phyloP scores from a whole-genome alignment of 768 basidiomycete genomes.

The Suillus clintonianus region DNA sequence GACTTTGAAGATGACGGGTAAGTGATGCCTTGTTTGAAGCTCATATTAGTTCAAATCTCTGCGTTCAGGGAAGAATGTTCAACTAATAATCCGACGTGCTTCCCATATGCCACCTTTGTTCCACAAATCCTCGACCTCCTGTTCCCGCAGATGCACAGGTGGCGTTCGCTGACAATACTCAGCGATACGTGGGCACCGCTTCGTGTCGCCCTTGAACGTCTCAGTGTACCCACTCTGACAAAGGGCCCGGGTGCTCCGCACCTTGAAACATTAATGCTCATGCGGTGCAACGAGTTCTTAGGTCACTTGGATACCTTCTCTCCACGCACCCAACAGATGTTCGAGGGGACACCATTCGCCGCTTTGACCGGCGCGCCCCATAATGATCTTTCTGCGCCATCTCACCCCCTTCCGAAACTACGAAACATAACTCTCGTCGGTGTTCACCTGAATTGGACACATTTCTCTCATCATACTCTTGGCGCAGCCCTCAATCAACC shows the following conservation, averaged over 20 bases:
- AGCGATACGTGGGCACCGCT: constrained; percentile 63
- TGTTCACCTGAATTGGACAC: constrained; percentile 57
- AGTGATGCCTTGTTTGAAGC: constrained; percentile 1
- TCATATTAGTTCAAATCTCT: not conserved
- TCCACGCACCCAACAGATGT: constrained; percentile 39
- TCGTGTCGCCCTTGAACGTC: constrained; percentile 47
- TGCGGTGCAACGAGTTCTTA: constrained; percentile 62
- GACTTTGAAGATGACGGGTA: constrained; percentile 56
- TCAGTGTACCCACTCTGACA: constrained; percentile 37
- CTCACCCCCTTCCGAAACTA: constrained; percentile 41
- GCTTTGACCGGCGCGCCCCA: constrained; percentile 14
- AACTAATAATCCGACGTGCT: not conserved
- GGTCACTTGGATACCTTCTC: constrained; percentile 47
- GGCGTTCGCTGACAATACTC: constrained; percentile 53
- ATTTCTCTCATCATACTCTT: constrained; percentile 35
- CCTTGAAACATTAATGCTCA: constrained; percentile 53
- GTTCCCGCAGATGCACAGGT: constrained; percentile 52
- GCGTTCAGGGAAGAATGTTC: constrained; percentile 9
- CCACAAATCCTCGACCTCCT: constrained; percentile 39
- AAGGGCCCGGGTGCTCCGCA: constrained; percentile 32
- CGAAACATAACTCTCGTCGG: constrained; percentile 53
- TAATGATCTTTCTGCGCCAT: constrained; percentile 9
- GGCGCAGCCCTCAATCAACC: not conserved
- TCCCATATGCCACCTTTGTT: constrained; percentile 12
- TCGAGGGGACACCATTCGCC: constrained; percentile 34